Evolutionary conservation across 73 alveolate genomes (phyloP).

Genomic region (Symbiodinium natans): DNA sequence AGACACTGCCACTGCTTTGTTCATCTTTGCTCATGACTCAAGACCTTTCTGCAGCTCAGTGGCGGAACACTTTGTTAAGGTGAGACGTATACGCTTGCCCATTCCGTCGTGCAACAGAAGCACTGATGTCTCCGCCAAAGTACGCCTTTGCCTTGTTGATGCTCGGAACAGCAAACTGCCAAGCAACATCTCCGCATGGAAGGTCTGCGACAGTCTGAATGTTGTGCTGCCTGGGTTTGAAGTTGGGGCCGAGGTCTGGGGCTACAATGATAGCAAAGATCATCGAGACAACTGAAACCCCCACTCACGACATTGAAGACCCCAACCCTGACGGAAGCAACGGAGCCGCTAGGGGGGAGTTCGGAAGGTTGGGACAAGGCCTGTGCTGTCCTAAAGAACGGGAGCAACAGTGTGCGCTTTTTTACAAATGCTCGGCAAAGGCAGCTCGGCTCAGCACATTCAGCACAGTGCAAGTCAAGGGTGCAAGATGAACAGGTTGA

Average conservation of each 20-base stretch:
- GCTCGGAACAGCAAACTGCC: conserved; percentile 48
- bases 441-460: too few species aligned
- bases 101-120: conserved; percentile 11
- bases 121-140: conserved; percentile 57
- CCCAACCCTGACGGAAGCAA: too few species aligned
- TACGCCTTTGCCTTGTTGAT: conserved; percentile 51
- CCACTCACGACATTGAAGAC: too few species aligned
- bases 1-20: neutral
- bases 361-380: too few species aligned
- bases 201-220: conserved; percentile 54
- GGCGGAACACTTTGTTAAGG: neutral
- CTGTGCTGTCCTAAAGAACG: too few species aligned
- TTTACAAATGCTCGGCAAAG: neutral
- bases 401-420: neutral
- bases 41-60: too few species aligned
- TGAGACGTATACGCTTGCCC: neutral
- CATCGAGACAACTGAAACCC: neutral
- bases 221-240: neutral
- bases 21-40: neutral
- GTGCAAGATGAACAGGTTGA: conserved; percentile 16
- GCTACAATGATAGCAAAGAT: neutral
- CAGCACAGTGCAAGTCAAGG: neutral
- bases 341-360: too few species aligned
- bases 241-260: neutral
- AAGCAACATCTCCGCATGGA: conserved; percentile 53